Evolutionary conservation across 129 eudicot species (phyloP), one percentile per base, ranked within the genome.

Genomic region (Escallonia herrerae): DNA sequence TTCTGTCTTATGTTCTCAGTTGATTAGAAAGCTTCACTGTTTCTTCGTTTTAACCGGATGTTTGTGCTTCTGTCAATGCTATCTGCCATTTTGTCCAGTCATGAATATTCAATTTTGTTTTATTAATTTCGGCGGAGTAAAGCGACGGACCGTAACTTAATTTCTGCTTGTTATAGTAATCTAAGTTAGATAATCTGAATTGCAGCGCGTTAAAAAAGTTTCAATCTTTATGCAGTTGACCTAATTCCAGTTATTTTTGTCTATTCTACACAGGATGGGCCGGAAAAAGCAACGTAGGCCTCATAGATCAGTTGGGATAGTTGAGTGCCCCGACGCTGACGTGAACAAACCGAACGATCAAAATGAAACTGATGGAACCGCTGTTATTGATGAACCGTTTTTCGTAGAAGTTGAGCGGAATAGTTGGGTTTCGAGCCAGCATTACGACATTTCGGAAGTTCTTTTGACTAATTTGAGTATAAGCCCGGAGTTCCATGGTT

Each of bases 281-380:
- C 75, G 90, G 65, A 84, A 73, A 70, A 87, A 84, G 79, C 95
- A 87, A 68, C 57, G 48, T 67, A 77, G 77, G 79, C 97, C 97
- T 13, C 82, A 68, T 61, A 71, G 95, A 70, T 79, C 95, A 4
- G 85, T 69, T 22, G 82, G 81, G 13, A 43, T 60, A 66, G 43
- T 76, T 8, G 87, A 73, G 45, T 64, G 44, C 45, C 69, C 5
- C 46, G 61, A 59, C 63, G 58, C 56, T 68, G 68, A 63, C 56
- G 75, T 74, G 61, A 75, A 65, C 58, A 74, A 65, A 11, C 58
- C 63, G 14, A 47, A 62, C 53, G 70, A 56, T 38, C 74, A 61
- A 65, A 66, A 46, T 49, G 43, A 53, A 8, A 79, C 67, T 62
- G 76, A 64, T 37, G 77, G 60, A 55, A 45, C 7, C 46, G 54